phyloP scores from a whole-genome alignment of 139 green algal species.

The Tetradesmus obliquus region DNA sequence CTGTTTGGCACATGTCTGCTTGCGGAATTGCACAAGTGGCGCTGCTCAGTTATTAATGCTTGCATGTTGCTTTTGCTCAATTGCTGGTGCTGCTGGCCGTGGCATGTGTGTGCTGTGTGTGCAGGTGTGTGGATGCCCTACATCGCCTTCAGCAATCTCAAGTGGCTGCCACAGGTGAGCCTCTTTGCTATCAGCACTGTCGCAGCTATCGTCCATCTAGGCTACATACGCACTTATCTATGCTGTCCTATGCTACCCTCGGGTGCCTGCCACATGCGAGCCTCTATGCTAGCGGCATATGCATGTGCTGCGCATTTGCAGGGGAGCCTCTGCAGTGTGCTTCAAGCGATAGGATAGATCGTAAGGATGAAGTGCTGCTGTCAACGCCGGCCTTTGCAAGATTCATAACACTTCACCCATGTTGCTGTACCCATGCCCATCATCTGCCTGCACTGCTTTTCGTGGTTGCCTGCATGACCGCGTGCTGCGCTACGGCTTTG shows the following conservation, averaged over 20 bases:
- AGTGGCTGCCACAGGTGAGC: conserved; percentile 15
- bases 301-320: too few species aligned
- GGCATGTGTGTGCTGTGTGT: neutral
- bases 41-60: neutral
- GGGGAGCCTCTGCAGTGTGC: too few species aligned
- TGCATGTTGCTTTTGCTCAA: neutral
- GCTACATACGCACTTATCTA: too few species aligned
- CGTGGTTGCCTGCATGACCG: too few species aligned
- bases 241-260: neutral
- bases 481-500: too few species aligned
- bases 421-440: too few species aligned
- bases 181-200: neutral
- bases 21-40: neutral
- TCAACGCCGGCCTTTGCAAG: too few species aligned
- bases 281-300: neutral
- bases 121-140: conserved; percentile 37
- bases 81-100: neutral
- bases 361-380: too few species aligned
- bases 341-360: too few species aligned
- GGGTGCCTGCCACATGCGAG: conserved; percentile 7
- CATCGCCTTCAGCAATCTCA: conserved; percentile 40
- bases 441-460: too few species aligned
- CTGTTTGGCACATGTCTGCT: neutral
- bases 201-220: neutral
- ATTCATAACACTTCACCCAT: too few species aligned